These are phyloP conservation scores for Medicago arabica DNA, from an alignment of 306 rosid species.

Conservation along the genomic window DNA sequence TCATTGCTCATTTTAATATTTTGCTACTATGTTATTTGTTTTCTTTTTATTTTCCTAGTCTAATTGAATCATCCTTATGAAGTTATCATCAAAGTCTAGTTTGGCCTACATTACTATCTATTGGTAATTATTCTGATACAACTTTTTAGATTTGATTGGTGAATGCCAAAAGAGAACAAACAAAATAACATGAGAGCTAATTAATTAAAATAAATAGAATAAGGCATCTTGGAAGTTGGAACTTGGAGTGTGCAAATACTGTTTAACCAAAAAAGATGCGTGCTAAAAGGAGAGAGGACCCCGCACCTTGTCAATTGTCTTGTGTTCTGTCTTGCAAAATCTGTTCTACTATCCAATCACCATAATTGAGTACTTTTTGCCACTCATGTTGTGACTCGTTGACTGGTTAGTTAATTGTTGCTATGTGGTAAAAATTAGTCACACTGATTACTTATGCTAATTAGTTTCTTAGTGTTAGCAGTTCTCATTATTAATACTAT, in stretches of 20 bases:
- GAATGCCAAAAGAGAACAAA: constrained; percentile 2
- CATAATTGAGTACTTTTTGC: not conserved
- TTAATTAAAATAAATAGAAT: not conserved
- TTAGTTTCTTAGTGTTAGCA: too few species aligned
- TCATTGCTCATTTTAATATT: constrained; percentile 23
- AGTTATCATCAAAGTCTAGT: constrained; percentile 4
- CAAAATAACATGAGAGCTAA: not conserved
- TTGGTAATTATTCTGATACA: not conserved
- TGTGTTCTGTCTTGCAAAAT: constrained; percentile 8
- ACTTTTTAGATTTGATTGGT: not conserved
- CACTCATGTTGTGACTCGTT: not conserved
- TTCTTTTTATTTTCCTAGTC: constrained; percentile 4
- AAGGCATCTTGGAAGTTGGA: constrained; percentile 19
- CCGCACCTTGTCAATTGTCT: not conserved
- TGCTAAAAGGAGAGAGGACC: constrained; percentile 19
- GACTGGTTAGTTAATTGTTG: not conserved
- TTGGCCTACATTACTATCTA: not conserved
- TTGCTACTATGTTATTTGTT: constrained; percentile 14
- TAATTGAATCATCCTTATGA: constrained; percentile 17
- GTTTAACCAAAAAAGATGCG: not conserved
- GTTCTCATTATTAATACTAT: too few species aligned
- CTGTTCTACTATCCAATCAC: not conserved
- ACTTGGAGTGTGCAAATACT: not conserved
- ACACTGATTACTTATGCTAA: too few species aligned
- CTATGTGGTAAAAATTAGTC: too few species aligned